Evolutionary conservation across 2,329 filamentous ascomycete species (phyloP).

Genomic region (Curvularia sp.): DNA sequence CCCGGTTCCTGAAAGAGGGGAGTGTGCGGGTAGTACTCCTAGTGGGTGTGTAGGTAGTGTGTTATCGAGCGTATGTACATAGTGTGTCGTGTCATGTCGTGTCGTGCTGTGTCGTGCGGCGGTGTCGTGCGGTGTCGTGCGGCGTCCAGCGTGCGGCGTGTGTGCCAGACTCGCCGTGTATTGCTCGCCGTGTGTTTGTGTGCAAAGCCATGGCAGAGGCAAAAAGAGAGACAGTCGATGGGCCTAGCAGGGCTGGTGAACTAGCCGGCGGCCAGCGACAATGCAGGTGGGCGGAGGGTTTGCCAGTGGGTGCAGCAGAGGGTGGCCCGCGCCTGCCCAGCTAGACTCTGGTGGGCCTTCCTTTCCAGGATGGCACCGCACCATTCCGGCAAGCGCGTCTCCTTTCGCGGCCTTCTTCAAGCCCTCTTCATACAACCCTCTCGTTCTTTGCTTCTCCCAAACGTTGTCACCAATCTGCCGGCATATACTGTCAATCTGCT

Average conservation of each 20-base stretch:
- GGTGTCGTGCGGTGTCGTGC: background rate
- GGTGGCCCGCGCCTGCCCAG: conserved; percentile 23
- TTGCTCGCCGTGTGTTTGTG: background rate
- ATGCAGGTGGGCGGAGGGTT: conserved; percentile 20
- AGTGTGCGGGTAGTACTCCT: conserved; percentile 5
- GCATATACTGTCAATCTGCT: conserved; percentile 29
- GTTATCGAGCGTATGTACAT: background rate
- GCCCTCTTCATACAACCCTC: conserved; percentile 18
- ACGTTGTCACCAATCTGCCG: conserved; percentile 21
- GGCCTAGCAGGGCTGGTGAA: background rate
- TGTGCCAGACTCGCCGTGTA: background rate
- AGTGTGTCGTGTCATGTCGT: background rate
- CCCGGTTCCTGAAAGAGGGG: conserved; percentile 4
- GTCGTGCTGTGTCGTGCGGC: background rate
- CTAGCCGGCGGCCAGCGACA: too few relatives aligned
- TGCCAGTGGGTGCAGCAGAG: conserved; percentile 14
- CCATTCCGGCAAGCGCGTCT: conserved; percentile 29
- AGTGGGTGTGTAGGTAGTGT: conserved; percentile 5
- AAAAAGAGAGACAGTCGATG: background rate
- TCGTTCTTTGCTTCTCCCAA: conserved; percentile 25
- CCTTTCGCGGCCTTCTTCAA: conserved; percentile 33
- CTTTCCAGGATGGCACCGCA: conserved; percentile 23
- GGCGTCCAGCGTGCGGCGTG: background rate
- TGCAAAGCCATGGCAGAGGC: background rate
- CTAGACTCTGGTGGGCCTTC: conserved; percentile 28